Conservation (phyloP, 208 protist genomes). For the Phytomonas francai region DNA sequence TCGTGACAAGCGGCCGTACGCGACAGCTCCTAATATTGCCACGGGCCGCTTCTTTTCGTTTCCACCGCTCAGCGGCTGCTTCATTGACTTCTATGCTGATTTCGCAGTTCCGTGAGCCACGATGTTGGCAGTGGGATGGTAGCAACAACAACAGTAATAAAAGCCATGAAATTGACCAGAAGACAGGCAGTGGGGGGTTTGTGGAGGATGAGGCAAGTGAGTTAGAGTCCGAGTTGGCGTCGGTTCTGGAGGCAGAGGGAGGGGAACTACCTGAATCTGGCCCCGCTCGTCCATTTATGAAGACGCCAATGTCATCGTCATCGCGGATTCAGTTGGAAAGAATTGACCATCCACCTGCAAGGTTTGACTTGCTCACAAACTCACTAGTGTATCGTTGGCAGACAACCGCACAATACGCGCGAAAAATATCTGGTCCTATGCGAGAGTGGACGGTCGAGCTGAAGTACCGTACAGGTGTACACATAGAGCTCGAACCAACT, state of each 20-base stretch:
- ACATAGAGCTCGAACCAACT: slow-evolving; percentile 80
- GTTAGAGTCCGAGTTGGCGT: slow-evolving; percentile 57
- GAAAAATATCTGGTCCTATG: slow-evolving; percentile 83
- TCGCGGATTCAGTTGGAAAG: slow-evolving; percentile 46
- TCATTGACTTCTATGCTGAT: neutral
- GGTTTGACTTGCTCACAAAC: slow-evolving; percentile 85
- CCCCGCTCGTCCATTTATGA: slow-evolving; percentile 17
- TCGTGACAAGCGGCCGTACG: neutral
- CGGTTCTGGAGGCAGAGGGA: slow-evolving; percentile 39
- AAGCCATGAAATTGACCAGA: neutral
- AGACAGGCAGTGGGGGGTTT: neutral
- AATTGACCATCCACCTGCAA: slow-evolving; percentile 56
- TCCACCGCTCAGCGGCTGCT: neutral
- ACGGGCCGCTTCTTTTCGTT: slow-evolving; percentile 1
- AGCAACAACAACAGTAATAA: neutral
- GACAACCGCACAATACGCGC: slow-evolving; percentile 67
- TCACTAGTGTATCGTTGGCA: slow-evolving; percentile 83
- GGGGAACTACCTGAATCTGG: slow-evolving; percentile 9
- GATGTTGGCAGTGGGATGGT: slow-evolving; percentile 16
- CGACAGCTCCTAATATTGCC: neutral
- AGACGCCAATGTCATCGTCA: slow-evolving; percentile 19
- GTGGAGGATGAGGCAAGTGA: slow-evolving; percentile 31
- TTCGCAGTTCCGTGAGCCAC: neutral
- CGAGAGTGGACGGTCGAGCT: slow-evolving; percentile 86
- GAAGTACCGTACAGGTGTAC: slow-evolving; percentile 86